These are phyloP conservation scores for Fusarium floridanum DNA, from an alignment of 2,329 filamentous ascomycete genomes.

Conservation along the genomic window DNA sequence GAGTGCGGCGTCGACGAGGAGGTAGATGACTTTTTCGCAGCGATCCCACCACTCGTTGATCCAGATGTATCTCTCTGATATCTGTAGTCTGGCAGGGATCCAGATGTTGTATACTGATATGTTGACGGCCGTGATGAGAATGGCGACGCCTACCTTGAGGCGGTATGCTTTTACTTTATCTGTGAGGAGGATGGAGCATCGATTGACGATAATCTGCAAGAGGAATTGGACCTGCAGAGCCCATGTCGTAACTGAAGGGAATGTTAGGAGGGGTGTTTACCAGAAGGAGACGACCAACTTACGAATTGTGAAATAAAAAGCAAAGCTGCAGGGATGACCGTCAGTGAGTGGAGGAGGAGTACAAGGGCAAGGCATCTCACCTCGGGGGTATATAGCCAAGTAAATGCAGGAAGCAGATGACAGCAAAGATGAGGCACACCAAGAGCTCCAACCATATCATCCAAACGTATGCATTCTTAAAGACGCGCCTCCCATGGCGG, in stretches of 20 bases:
- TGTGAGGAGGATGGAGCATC: slow-evolving; percentile 42
- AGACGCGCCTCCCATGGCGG: slow-evolving; percentile 48
- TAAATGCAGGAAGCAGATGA: slow-evolving; percentile 51
- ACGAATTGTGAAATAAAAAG: slow-evolving; percentile 48
- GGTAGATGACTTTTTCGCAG: slow-evolving; percentile 47
- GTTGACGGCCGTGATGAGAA: slow-evolving; percentile 44
- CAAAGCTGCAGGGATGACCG: slow-evolving; percentile 34
- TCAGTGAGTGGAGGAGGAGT: slow-evolving; percentile 12
- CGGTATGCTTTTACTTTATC: slow-evolving; percentile 32
- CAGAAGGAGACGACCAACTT: not conserved
- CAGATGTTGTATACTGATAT: slow-evolving; percentile 46
- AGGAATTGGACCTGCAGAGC: slow-evolving; percentile 46
- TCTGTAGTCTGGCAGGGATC: slow-evolving; percentile 43
- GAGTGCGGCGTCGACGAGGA: slow-evolving; percentile 40
- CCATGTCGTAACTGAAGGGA: slow-evolving; percentile 43
- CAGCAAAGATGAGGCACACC: slow-evolving; percentile 57
- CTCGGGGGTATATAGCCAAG: slow-evolving; percentile 42
- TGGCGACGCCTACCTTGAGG: slow-evolving; percentile 37
- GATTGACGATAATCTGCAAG: slow-evolving; percentile 47
- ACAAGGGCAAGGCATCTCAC: slow-evolving; percentile 17
- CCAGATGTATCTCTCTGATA: slow-evolving; percentile 41
- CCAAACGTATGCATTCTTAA: slow-evolving; percentile 58
- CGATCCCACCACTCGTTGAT: slow-evolving; percentile 47
- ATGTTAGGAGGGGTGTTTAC: not conserved
- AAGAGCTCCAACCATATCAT: slow-evolving; percentile 63